These are phyloP conservation scores for Chytriomyces sp. DNA, from an alignment of 192 early-diverging fungal species.

Conservation along the genomic window DNA sequence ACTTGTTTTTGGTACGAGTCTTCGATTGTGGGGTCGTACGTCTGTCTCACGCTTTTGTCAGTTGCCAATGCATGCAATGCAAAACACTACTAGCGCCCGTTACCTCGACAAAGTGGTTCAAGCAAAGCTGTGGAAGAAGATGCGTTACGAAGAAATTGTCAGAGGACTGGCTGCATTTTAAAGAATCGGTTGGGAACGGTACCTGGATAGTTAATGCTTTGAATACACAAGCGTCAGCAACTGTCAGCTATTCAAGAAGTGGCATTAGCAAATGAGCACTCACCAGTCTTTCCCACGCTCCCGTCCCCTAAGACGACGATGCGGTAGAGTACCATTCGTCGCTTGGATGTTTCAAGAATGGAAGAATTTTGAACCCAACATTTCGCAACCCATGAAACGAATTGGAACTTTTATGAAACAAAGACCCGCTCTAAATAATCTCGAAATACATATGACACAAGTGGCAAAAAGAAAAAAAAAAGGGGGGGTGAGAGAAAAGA, in stretches of 20 bases:
- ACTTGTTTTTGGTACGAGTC: conserved; percentile 98
- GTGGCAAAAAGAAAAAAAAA: not conserved
- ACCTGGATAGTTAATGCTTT: conserved; percentile 47
- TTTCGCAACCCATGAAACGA: not conserved
- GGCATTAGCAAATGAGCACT: not conserved
- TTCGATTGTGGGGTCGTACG: conserved; percentile 97
- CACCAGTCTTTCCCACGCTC: conserved; percentile 58
- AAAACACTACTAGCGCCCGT: not conserved
- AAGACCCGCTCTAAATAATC: not conserved
- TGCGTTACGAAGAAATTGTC: not conserved
- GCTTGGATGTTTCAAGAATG: not conserved
- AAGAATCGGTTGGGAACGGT: not conserved
- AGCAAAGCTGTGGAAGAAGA: conserved; percentile 39
- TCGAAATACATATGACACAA: not conserved
- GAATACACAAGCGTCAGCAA: not conserved
- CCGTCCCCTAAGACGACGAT: conserved; percentile 59
- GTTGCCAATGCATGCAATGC: not conserved
- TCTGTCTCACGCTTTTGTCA: conserved; percentile 13
- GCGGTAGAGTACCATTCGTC: conserved; percentile 42
- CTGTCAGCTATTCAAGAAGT: not conserved
- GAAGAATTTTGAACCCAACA: not conserved
- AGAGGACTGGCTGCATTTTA: not conserved
- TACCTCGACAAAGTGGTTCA: conserved; percentile 52
- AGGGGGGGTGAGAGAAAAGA: not conserved
- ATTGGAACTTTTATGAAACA: not conserved